Base-by-base conservation (phyloP, 352 stramenopile genomes). In the Globisporangium radiosum region DNA sequence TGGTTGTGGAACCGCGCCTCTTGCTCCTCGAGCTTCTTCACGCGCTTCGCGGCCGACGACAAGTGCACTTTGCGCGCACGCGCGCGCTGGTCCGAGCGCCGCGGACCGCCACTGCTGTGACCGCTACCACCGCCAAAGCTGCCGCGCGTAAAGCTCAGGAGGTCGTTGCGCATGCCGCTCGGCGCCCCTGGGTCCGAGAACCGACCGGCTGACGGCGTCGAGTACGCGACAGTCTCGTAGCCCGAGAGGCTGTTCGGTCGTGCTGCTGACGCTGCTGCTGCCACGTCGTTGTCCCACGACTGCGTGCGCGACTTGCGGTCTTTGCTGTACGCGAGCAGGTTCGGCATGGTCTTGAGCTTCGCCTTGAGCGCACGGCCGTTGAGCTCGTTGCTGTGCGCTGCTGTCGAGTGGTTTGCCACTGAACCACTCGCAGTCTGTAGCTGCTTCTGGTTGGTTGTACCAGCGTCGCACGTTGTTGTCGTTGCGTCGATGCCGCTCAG, bases 1-100 rank as follows among this genome's bases (percentile, higher is more conserved):
- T 75, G 62, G 56, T 72, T 48, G 47, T 64, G 75, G 57, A 90
- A 90, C 15, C 80, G 76, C 13, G 82, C 82, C 59, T 92, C 83
- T 47, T 87, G 71, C 52, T 92, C 83, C 54, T 92, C 83, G n/a
- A 90, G 74, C 55, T 75, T 85, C 67, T 92, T 90, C 9, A 90
- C 76, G 52, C 83, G 83, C 74, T 92, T 92, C 50, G 83, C 83
- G 9, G 81, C 83, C 13, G 83, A 90, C 37, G 83, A 92, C 59
- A 90, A 66, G 54, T 92, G 81, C 56, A 92, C 77, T 25, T 85
- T 85, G 15, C 71, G 71, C 7, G 68, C 50, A 25, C 83, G 80
- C 19, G 62, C 72, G 54, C 80, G 75, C 19, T 70, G 59, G 11
- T 90, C 83, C 10, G 72, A 70, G 7, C 77, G 71, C 7, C 76